Base-by-base conservation (phyloP, 306 rosid species). In the Trifolium fragiferum region DNA sequence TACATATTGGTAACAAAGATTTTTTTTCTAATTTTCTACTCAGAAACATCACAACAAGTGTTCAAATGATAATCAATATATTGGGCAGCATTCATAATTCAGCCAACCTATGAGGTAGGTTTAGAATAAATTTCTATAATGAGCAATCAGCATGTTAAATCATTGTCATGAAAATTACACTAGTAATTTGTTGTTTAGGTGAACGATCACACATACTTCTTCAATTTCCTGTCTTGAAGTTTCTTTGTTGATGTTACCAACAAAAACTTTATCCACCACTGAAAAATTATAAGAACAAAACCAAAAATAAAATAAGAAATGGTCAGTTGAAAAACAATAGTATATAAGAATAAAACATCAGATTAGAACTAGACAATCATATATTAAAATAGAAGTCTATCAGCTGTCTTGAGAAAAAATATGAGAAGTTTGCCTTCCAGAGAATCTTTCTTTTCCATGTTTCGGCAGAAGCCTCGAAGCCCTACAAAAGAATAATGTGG, bases 181-280 rank as follows among this genome's bases (percentile, higher is more conserved):
- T 7, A 76, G 68, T 18, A 72, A 64, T 50, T 82, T 83, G 27
- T 62, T 66, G 70, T 70, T 73, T 68, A 70, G 77, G 47, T 68
- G 13, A 78, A 78, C 18, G 40, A 53, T 67, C 44, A 60, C 55
- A 75, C 89, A 55, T 88, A 91, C 97, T 66, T 93, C 97, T 83
- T 86, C 96, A 75, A 93, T 76, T n/a, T 93, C 98, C 75, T 80
- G 81, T 71, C 8, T 37, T 9, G 93, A 78, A 72, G 92, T 88
- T 44, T 85, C 89, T 80, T 14, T 83, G 83, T 81, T 79, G 82
- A 93, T 68, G 82, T 23, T 47, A 72, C 88, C 75, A 66, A 93
- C 97, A 75, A 84, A 91, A 80, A 93, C 85, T 81, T 82, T 88
- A 74, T 88, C 97, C 46, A 30, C 82, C 80, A 63, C 96, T 89